Conservation (phyloP, 2,329 filamentous ascomycete species). For the Scytalidium lignicola region DNA sequence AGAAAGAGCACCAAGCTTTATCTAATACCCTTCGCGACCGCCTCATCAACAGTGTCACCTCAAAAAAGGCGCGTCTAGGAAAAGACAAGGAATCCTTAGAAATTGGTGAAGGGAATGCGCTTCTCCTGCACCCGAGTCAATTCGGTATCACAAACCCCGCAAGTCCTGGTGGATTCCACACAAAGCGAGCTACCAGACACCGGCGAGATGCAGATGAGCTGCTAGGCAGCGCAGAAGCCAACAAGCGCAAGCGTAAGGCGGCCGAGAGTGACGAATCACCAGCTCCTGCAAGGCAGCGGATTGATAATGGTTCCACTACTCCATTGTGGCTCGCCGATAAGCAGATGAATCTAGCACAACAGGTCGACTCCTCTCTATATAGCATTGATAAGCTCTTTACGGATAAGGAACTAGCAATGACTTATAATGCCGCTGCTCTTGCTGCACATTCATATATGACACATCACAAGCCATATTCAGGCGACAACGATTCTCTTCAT, state of each 20-base stretch:
- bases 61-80: constrained; percentile 59
- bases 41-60: constrained; percentile 59
- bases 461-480: constrained; percentile 36
- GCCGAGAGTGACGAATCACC: constrained; percentile 61
- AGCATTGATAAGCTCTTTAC: constrained; percentile 68
- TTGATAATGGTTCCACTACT: constrained; percentile 54
- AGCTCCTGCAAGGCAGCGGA: constrained; percentile 40
- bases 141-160: constrained; percentile 61
- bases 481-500: constrained; percentile 20
- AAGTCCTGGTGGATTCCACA: constrained; percentile 58
- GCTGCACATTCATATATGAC: constrained; percentile 58
- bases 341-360: constrained; percentile 38
- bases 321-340: constrained; percentile 59
- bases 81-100: constrained; percentile 65
- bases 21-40: constrained; percentile 58
- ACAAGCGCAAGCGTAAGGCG: constrained; percentile 58
- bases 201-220: constrained; percentile 56
- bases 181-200: constrained; percentile 57
- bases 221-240: constrained; percentile 47
- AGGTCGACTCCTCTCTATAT: constrained; percentile 53
- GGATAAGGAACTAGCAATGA: constrained; percentile 62
- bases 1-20: constrained; percentile 54
- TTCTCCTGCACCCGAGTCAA: constrained; percentile 63
- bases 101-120: constrained; percentile 60
- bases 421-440: constrained; percentile 57